A percentile compares a stretch with the other conserved stretches of the same genome.
Conservation (phyloP, 2,329 filamentous ascomycete genomes). For the Drechslerella dactyloides region DNA sequence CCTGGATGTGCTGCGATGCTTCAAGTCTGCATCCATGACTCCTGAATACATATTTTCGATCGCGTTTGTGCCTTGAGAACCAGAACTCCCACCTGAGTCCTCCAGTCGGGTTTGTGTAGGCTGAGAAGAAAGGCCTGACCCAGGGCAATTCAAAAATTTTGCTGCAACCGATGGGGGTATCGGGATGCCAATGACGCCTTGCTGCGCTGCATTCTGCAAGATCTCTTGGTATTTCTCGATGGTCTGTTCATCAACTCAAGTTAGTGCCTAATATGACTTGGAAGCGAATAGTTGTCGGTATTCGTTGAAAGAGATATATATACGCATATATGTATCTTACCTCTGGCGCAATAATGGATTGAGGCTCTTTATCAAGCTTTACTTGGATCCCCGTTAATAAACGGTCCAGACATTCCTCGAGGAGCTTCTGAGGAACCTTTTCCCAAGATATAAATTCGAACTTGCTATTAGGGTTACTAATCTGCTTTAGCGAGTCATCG, state of each 20-base stretch:
- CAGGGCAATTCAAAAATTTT: neutral
- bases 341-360: slow-evolving; percentile 4
- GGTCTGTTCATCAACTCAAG: neutral
- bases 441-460: slow-evolving; percentile 23
- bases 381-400: slow-evolving; percentile 6
- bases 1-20: too few species aligned
- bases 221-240: slow-evolving; percentile 7
- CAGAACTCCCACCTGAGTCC: too few species aligned
- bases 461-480: slow-evolving; percentile 10
- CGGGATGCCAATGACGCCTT: slow-evolving; percentile 16
- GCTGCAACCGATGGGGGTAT: neutral
- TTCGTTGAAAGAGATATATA: too few species aligned
- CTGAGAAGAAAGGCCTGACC: neutral
- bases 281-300: too few species aligned
- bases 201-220: slow-evolving; percentile 1
- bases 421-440: slow-evolving; percentile 14
- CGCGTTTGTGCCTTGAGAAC: too few species aligned
- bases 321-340: neutral
- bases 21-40: too few species aligned
- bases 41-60: too few species aligned
- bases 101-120: neutral
- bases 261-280: neutral
- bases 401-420: slow-evolving; percentile 11
- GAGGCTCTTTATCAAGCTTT: neutral
- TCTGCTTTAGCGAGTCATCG: slow-evolving; percentile 14